Base-by-base conservation (phyloP, 495 filamentous ascomycete species). In the Talaromyces liani region DNA sequence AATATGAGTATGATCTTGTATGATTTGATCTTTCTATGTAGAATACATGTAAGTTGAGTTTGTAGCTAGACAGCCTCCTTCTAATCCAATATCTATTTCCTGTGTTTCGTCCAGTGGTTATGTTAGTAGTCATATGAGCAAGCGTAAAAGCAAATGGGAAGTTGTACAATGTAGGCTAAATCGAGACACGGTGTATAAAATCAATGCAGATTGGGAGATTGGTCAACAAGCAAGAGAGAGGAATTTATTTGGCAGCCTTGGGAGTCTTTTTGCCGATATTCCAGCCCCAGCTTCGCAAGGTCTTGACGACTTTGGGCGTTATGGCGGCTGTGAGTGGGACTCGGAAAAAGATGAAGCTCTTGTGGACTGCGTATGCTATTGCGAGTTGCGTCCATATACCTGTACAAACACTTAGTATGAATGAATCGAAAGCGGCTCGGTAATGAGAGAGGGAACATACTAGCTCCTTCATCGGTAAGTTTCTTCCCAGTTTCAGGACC, bases 361-460 rank as follows among this genome's bases (percentile, higher is more conserved):
- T 99, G 80, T 99, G 94, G 59, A 99, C 88, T 0, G 93, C 94
- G 68, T 99, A 99, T 6, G 94, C 95, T 14, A 99, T 84, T 14
- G 89, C 94, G 27, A 98, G 78, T 68, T 97, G 92, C 4, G 94
- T 99, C 87, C 87, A 89, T 51, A 91, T 77, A 66, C 85, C 88
- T 90, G 63, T 27, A n/a, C 22, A 3, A 55, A 39, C 57, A 10
- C 54, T 55, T 56, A 55, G 27, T 22, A 57, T 9, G 29, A 45
- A n/a, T 51, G 20, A 12, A 39, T 6, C 12, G 14, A 36, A 0
- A 49, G 8, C 18, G 58, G 66, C 54, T 33, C 18, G 65, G 6
- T 25, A 6, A n/a, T 34, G 61, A 33, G 9, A 25, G 47, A 16
- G 64, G 45, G 41, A 18, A 81, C 81, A 63, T 80, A 86, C 85